A percentile compares a stretch with the other conserved stretches of the same genome.
These are phyloP conservation scores for Casuarina cunninghamiana DNA, from an alignment of 306 rosid species.

Conservation along the genomic window DNA sequence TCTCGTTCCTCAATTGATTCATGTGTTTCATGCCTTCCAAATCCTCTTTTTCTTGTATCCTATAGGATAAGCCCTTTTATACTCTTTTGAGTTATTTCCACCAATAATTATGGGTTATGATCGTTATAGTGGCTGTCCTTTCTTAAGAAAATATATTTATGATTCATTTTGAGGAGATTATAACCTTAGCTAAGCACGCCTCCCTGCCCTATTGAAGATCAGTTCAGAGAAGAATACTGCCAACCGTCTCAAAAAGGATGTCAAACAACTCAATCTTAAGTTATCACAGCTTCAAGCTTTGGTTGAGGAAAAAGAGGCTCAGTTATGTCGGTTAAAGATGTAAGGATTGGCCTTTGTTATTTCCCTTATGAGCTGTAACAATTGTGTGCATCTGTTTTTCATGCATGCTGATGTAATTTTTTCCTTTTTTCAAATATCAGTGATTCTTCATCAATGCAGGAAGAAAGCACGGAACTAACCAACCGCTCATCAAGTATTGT, in stretches of 20 bases:
- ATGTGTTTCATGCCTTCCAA: slow-evolving; percentile 8
- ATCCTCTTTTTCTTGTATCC: background rate
- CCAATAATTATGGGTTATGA: slow-evolving; percentile 1
- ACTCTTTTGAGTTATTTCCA: background rate
- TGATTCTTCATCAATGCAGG: slow-evolving; percentile 31
- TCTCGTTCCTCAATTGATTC: background rate
- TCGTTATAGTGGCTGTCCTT: background rate
- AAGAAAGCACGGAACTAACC: slow-evolving; percentile 54
- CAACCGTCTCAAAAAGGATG: slow-evolving; percentile 69
- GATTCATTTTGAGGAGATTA: slow-evolving; percentile 13
- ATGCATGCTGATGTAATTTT: background rate
- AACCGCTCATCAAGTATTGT: slow-evolving; percentile 44
- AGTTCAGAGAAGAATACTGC: slow-evolving; percentile 74
- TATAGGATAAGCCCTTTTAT: background rate
- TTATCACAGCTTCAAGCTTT: slow-evolving; percentile 81
- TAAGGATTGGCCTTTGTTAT: slow-evolving; percentile 24
- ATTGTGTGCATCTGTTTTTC: slow-evolving; percentile 6
- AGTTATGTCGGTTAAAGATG: slow-evolving; percentile 68
- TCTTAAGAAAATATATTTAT: background rate
- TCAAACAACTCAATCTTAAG: slow-evolving; percentile 68
- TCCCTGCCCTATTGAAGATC: slow-evolving; percentile 82
- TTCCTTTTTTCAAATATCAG: slow-evolving; percentile 9
- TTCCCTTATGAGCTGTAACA: slow-evolving; percentile 1
- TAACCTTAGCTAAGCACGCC: slow-evolving; percentile 72
- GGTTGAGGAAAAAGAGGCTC: slow-evolving; percentile 76